Evolutionary conservation across 768 basidiomycete genomes (phyloP), one percentile per base, ranked within the genome.

Genomic region (Collybiopsis luxurians): DNA sequence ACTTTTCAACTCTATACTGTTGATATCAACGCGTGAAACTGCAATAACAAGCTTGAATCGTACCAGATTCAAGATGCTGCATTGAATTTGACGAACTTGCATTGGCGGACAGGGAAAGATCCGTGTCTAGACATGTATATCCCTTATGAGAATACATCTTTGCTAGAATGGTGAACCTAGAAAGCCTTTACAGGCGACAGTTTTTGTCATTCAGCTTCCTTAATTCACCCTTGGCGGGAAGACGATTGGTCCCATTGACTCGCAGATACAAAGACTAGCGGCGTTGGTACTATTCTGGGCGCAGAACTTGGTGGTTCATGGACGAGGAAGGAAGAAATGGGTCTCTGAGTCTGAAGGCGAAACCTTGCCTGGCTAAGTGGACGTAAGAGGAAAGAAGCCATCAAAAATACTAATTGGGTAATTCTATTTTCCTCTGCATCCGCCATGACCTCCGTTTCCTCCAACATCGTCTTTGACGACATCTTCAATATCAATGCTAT

Each of bases 391-490:
- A 30, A 58, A 26, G 52, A 53, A 46, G 43, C 28, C 55, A 47
- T 47, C 46, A 51, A 59, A 23, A 30, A 17, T 50, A 21, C 56
- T 31, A 59, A 58, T 61, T 59, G 59, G 55, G 59, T 47, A 50
- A 46, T 55, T 46, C 54, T 46, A 47, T 51, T 56, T 44, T 50
- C 52, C 53, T 47, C 30, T 55, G 40, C 53, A 58, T 56, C 53
- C 55, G 63, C 57, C 58, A 86, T 86, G 83, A 73, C 85, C 19
- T 74, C 80, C 2, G 71, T 77, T 13, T 76, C 85, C 40, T 88
- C 89, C 1, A 89, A 79, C 68, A 83, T 96, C 64, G 84, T 97
- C 56, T 98, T 98, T 67, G 91, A 95, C 67, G 96, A 98, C 69
- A 87, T 95, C 44, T 98, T 98, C 74, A 87, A 83, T 11, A 89